These are phyloP conservation scores for Linderina pennispora DNA, from an alignment of 192 early-diverging fungal species.

Conservation along the genomic window DNA sequence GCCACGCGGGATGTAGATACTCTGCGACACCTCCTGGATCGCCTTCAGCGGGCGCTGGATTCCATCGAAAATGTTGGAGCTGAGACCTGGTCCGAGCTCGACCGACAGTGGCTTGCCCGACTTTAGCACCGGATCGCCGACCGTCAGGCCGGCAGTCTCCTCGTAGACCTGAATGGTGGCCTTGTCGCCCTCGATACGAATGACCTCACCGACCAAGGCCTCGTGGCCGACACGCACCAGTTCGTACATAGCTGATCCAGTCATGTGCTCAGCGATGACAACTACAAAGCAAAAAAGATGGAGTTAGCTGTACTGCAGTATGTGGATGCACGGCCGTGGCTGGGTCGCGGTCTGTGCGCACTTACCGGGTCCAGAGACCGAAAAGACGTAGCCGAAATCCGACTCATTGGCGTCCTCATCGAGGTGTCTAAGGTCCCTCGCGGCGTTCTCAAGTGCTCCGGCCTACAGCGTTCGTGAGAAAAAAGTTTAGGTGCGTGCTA, in stretches of 20 bases:
- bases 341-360: slow-evolving; percentile 49
- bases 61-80: slow-evolving; percentile 96
- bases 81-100: slow-evolving; percentile 93
- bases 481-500: too few relatives aligned
- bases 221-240: slow-evolving; percentile 98
- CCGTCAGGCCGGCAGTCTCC: slow-evolving; percentile 97
- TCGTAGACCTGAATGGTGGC: slow-evolving; percentile 99
- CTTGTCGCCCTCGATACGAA: slow-evolving; percentile 98
- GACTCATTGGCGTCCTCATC: slow-evolving; percentile 81
- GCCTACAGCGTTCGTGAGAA: slow-evolving; percentile 48
- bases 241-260: slow-evolving; percentile 96
- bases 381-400: slow-evolving; percentile 88
- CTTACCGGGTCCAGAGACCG: slow-evolving; percentile 99
- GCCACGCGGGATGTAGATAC: slow-evolving; percentile 99
- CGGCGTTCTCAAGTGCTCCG: slow-evolving; percentile 86
- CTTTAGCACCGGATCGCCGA: slow-evolving; percentile 97
- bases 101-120: slow-evolving; percentile 98
- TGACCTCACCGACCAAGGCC: slow-evolving; percentile 98
- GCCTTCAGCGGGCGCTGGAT: slow-evolving; percentile 98
- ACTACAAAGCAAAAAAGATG: slow-evolving; percentile 34
- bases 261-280: slow-evolving; percentile 98
- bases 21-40: slow-evolving; percentile 87
- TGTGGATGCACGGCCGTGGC: background rate
- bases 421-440: slow-evolving; percentile 75
- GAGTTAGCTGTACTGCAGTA: background rate